Evolutionary conservation across 2,329 filamentous ascomycete genomes (phyloP), one percentile per base, ranked within the genome.

Genomic region (Fusarium agapanthi): DNA sequence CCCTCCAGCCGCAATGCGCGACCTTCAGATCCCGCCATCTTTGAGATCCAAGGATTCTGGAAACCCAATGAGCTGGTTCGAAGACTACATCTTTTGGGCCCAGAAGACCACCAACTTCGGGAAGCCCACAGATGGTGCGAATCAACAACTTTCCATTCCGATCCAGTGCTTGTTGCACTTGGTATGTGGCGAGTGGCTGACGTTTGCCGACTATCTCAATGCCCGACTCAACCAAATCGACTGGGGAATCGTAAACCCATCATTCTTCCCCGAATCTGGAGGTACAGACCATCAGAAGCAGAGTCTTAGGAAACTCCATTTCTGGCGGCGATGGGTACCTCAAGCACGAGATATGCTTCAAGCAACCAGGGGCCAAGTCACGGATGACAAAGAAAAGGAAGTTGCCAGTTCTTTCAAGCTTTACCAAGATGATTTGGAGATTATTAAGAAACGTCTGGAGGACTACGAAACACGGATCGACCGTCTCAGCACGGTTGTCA

Each of bases 331-430:
- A 24, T 54, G 35, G 28, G 28, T 60, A 15, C 57, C 57, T 1
- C 35, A 54, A 28, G 28, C 45, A 7, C 57, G 57, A 1, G 45
- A 60, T 13, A 60, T 60, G 57, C 47, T 60, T 7, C 47, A 53
- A 15, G 37, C 35, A 12, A 32, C 35, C 11, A 53, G 54, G 32
- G 30, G 20, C 4, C 50, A 53, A n/a, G 3, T 28, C 3, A n/a
- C 14, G 1, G 14, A 18, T 13, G 11, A 10, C 5, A 34, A 30
- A n/a, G n/a, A 2, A 3, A 3, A 9, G 0, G 32, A 4, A 43
- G 3, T 30, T 14, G 2, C 5, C 5, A 7, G 35, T 11, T 34
- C 24, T 3, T 34, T 24, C 6, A 14, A n/a, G 30, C 18, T 22
- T 1, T 60, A 60, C 3, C 1, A 54, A 4, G 6, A 11, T 14